Percentiles rank a stretch among this genome's conserved stretches.
Evolutionary conservation across 805 yeast genomes (phyloP).

Genomic region (Candida verbasci): DNA sequence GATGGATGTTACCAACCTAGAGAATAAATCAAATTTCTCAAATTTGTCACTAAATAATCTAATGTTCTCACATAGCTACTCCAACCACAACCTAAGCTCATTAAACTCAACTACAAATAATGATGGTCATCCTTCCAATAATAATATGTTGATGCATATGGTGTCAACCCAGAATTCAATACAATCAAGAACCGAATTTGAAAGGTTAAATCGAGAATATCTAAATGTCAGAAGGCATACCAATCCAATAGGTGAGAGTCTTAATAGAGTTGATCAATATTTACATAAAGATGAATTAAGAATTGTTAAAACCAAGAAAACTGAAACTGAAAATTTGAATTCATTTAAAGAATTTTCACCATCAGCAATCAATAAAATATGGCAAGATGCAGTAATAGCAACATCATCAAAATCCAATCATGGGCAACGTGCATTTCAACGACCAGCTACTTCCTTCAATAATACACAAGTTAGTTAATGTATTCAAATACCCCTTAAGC

Average conservation of each 20-base stretch:
- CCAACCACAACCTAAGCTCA: slow-evolving; percentile 23
- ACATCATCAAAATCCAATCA: slow-evolving; percentile 13
- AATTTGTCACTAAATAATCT: slow-evolving; percentile 34
- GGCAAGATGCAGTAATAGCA: slow-evolving; percentile 37
- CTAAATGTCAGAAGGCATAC: slow-evolving; percentile 61
- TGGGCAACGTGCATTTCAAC: slow-evolving; percentile 8
- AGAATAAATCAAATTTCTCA: slow-evolving; percentile 32
- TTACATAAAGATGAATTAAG: slow-evolving; percentile 17
- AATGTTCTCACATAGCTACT: slow-evolving; percentile 32
- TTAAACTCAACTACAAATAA: slow-evolving; percentile 8
- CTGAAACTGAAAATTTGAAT: slow-evolving; percentile 9
- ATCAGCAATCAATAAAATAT: slow-evolving; percentile 23
- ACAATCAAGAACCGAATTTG: slow-evolving; percentile 70
- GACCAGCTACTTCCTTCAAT: no score
- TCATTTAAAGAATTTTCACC: slow-evolving; percentile 33
- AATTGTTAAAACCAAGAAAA: slow-evolving; percentile 17
- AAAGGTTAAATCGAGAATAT: slow-evolving; percentile 70
- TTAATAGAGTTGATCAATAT: slow-evolving; percentile 43
- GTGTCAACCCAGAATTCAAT: slow-evolving; percentile 42
- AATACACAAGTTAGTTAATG: no score
- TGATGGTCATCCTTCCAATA: slow-evolving; percentile 4
- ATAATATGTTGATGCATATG: slow-evolving; percentile 20
- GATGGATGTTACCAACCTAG: slow-evolving; percentile 46
- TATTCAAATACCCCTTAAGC: no score
- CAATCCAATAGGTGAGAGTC: slow-evolving; percentile 66